Base-by-base conservation (phyloP, 129 eudicot species). In the Escallonia rubra region DNA sequence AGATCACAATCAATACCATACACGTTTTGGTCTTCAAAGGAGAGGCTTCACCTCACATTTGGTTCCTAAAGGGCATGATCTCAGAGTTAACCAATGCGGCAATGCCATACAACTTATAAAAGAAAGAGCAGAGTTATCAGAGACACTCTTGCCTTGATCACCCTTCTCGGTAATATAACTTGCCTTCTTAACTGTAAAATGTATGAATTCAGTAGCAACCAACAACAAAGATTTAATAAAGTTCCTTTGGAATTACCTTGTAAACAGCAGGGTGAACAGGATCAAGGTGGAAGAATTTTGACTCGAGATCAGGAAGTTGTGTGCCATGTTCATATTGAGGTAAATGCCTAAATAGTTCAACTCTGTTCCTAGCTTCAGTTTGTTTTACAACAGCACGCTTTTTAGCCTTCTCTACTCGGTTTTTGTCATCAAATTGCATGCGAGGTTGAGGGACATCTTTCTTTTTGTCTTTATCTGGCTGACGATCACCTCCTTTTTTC, bases 321-420 rank as follows among this genome's bases (percentile, higher is more conserved):
- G 97, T 89, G 57, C 97, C 99, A 78, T 94, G 99, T 76, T 94
- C 97, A 65, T 90, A 94, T 65, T 94, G 99, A 74, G 99, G 99
- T 40, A 94, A 66, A 76, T 90, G 99, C 79, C 97, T 76, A 76
- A 94, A 94, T 41, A 94, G 85, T 74, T 89, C 99, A 43, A 94
- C 99, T 60, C 90, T 69, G 71, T 87, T 94, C 80, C 84, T 81
- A 57, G 88, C 97, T 67, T 94, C 99, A 10, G 86, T 84, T 82
- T 87, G 96, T 73, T 94, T 90, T 4, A 94, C 99, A 0, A 94
- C 88, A 14, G 97, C 93, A 43, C 97, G 86, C 71, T 90, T 94
- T 78, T 94, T 94, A 60, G 99, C 97, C 80, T 94, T 94, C 78
- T 94, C 99, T 45, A 94, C 97, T 60, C 96, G 83, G 10, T 78